Percentiles rank a stretch among this genome's conserved stretches.
These are phyloP conservation scores for Sporothrix curviconia DNA, from an alignment of 2,329 filamentous ascomycete genomes.

Conservation along the genomic window DNA sequence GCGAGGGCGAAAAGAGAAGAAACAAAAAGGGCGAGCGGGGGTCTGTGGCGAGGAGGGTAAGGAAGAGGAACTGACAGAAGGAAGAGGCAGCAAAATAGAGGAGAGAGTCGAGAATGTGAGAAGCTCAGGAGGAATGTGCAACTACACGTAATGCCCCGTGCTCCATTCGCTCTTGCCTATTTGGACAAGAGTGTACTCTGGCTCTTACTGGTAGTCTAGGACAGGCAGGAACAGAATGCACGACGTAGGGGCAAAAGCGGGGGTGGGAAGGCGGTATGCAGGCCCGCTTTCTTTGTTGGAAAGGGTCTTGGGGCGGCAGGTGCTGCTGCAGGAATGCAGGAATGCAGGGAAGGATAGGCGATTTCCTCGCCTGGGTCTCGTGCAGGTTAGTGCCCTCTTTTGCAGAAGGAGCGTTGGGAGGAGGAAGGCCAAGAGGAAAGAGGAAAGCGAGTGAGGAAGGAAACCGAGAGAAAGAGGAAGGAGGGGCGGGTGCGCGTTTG, in stretches of 20 bases:
- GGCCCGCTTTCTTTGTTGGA: neutral
- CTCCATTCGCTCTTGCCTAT: no score
- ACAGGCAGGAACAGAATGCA: neutral
- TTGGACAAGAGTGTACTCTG: no score
- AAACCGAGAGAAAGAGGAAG: neutral
- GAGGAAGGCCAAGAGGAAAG: neutral
- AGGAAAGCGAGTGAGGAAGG: neutral
- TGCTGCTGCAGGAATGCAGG: neutral
- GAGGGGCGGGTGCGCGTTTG: neutral
- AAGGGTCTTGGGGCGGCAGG: neutral
- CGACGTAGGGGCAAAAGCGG: constrained; percentile 13
- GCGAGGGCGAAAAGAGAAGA: neutral
- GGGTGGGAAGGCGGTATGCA: constrained; percentile 10
- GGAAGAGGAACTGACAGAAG: neutral
- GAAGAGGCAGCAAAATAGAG: neutral
- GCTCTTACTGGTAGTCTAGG: no score
- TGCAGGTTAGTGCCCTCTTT: no score
- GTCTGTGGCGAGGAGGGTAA: neutral
- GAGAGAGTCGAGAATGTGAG: no score
- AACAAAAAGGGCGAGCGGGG: neutral
- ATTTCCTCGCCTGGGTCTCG: no score
- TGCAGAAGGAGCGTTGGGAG: no score
- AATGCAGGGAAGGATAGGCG: neutral
- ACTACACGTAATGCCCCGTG: no score
- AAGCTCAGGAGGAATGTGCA: neutral